These are phyloP conservation scores for Durotheca rogersii DNA, from an alignment of 495 filamentous ascomycete genomes.

Conservation along the genomic window DNA sequence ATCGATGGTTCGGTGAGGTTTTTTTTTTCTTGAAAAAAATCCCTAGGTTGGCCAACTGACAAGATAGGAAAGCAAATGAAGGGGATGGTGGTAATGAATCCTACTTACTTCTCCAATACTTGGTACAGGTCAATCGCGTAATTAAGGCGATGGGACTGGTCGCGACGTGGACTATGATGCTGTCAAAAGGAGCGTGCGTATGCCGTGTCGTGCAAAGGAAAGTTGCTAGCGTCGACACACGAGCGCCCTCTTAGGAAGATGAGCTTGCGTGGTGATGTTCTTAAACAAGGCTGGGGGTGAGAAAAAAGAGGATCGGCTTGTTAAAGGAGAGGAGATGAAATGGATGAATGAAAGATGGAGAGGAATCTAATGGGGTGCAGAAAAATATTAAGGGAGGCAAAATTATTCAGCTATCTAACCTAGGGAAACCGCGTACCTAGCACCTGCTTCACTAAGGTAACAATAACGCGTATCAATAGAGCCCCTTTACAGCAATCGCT, in stretches of 20 bases:
- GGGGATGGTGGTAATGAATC: slow-evolving; percentile 11
- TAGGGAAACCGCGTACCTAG: slow-evolving; percentile 7
- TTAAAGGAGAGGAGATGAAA: slow-evolving; percentile 24
- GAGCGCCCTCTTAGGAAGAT: slow-evolving; percentile 5
- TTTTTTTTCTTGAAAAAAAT: too few species aligned
- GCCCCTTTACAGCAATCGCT: too few species aligned
- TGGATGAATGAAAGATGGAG: slow-evolving; percentile 20
- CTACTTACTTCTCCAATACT: slow-evolving; percentile 19
- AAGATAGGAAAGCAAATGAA: too few species aligned
- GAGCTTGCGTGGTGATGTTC: slow-evolving; percentile 5
- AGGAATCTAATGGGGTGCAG: slow-evolving; percentile 17
- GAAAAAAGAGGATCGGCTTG: slow-evolving; percentile 6
- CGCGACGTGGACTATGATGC: slow-evolving; percentile 6
- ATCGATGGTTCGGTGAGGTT: slow-evolving; percentile 29
- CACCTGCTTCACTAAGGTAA: too few species aligned
- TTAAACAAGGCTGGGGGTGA: slow-evolving; percentile 14
- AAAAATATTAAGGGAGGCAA: slow-evolving; percentile 34
- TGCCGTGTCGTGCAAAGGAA: slow-evolving; percentile 8
- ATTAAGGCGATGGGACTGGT: slow-evolving; percentile 5
- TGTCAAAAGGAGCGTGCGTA: neutral
- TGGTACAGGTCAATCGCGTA: slow-evolving; percentile 14
- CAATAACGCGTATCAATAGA: too few species aligned
- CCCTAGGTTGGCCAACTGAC: too few species aligned
- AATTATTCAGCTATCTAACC: slow-evolving; percentile 35
- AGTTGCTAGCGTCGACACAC: slow-evolving; percentile 6